Evolutionary conservation across 2,329 filamentous ascomycete species (phyloP).

Genomic region (Fusarium pseudocircinatum): DNA sequence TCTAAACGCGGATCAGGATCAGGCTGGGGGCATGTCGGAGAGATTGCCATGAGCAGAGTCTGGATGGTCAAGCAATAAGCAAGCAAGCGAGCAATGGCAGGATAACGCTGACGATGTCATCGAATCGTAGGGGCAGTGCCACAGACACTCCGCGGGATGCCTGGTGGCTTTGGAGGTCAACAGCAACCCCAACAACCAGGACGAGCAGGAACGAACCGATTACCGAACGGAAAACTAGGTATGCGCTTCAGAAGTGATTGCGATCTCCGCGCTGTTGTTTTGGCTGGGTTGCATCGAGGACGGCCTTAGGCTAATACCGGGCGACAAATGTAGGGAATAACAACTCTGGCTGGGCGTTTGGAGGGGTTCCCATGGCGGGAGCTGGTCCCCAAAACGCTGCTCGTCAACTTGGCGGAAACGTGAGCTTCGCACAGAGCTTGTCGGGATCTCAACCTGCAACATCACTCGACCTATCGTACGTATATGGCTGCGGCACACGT

Average conservation of each 20-base stretch:
- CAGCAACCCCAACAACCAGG: conserved; percentile 65
- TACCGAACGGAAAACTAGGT: conserved; percentile 75
- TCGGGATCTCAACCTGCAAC: conserved; percentile 70
- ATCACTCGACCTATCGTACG: conserved; percentile 72
- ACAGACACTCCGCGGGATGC: conserved; percentile 70
- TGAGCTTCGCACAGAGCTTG: conserved; percentile 74
- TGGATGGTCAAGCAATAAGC: conserved; percentile 11
- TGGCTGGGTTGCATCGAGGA: conserved; percentile 9
- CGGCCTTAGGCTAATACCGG: conserved; percentile 36
- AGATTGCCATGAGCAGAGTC: conserved; percentile 3
- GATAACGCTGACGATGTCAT: conserved; percentile 43
- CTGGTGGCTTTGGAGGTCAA: conserved; percentile 67
- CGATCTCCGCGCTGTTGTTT: conserved; percentile 3
- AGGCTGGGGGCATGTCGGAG: background rate
- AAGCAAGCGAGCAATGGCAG: conserved; percentile 28
- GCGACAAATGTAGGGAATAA: conserved; percentile 56
- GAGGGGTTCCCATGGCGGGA: conserved; percentile 68
- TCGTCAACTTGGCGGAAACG: conserved; percentile 66
- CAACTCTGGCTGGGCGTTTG: conserved; percentile 69
- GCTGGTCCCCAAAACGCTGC: conserved; percentile 62
- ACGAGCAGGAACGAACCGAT: conserved; percentile 64
- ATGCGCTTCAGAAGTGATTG: conserved; percentile 19
- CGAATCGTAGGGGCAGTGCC: conserved; percentile 63
- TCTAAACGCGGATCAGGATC: conserved; percentile 10
- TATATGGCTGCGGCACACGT: conserved; percentile 42